Evolutionary conservation across 2,329 filamentous ascomycete species (phyloP).

Genomic region (Colletotrichum noveboracense): DNA sequence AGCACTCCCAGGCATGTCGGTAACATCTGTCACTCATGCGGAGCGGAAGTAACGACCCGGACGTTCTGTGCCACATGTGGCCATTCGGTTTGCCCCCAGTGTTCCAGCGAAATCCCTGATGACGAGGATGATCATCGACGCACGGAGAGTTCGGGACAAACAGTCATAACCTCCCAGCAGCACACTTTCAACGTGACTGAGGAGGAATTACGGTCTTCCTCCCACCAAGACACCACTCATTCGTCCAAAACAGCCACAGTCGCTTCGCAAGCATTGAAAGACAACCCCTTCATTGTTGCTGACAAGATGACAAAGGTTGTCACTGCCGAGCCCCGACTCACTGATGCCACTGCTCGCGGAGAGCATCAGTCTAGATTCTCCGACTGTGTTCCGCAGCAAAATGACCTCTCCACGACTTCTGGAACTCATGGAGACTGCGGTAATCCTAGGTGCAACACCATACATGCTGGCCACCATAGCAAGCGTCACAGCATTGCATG

Average conservation of each 20-base stretch:
- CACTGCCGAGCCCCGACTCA: conserved; percentile 26
- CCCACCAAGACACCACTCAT: neutral
- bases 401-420: conserved; percentile 17
- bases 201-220: neutral
- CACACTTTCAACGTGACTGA: neutral
- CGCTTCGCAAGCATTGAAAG: conserved; percentile 25
- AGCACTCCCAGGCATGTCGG: conserved; percentile 29
- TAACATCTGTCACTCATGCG: conserved; percentile 57
- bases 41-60: conserved; percentile 40
- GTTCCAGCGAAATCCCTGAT: conserved; percentile 39
- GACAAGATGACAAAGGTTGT: conserved; percentile 29
- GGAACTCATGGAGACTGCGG: conserved; percentile 27
- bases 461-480: conserved; percentile 28
- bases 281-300: conserved; percentile 37
- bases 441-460: conserved; percentile 31
- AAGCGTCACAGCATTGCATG: conserved; percentile 39
- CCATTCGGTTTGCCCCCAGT: conserved; percentile 55
- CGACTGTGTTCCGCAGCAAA: conserved; percentile 31
- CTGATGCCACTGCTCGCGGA: conserved; percentile 23
- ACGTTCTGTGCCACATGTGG: conserved; percentile 53
- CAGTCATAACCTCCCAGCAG: neutral
- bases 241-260: conserved; percentile 6
- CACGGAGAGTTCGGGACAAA: neutral
- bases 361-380: conserved; percentile 27
- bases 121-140: conserved; percentile 9